Evolutionary conservation across 2,329 filamentous ascomycete genomes (phyloP), one percentile per base, ranked within the genome.

Genomic region (Fusarium nanum): DNA sequence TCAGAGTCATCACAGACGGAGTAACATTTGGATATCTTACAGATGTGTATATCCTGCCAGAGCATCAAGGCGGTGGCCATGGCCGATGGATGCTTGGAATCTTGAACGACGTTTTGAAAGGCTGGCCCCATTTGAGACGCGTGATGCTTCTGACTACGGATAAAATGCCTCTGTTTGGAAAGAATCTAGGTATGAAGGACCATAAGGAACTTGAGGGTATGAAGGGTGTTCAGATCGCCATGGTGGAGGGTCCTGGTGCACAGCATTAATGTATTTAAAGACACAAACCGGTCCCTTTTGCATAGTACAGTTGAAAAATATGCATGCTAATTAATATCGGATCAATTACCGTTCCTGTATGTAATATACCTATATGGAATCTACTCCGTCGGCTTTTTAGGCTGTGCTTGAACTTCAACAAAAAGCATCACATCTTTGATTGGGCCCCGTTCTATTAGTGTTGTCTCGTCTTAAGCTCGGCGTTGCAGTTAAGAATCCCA

Each of bases 101-200:
- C 6, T 27, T 54, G 7, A 54, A 54, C 2, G 37, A 54, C 4
- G 50, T 30, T n/a, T 42, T 54, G 20, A 27, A 54, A 16, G 22
- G 50, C 6, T 54, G 50, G 50, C 50, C 50, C 2, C 50, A 54
- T 5, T 18, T 54, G 2, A 44, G 50, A 44, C 50, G 50, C 3
- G 50, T 54, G 7, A 54, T 54, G 50, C 37, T 54, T 7, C 20
- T 54, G 3, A 54, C 50, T 3, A 54, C 50, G 2, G 50, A 54
- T 16, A 54, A 54, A 9, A 54, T 54, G 50, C 37, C 23, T 12
- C 50, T 54, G 4, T 54, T 54, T 7, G 50, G 50, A 3, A 54
- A 54, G 50, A 54, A 54, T 6, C 11, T 54, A 18, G 50, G 50
- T 4, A 54, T 54, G 50, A 54, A 54, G 20, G 50, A 54, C 5